These are phyloP conservation scores for Sutorius australiensis DNA, from an alignment of 768 basidiomycete species.

Conservation along the genomic window DNA sequence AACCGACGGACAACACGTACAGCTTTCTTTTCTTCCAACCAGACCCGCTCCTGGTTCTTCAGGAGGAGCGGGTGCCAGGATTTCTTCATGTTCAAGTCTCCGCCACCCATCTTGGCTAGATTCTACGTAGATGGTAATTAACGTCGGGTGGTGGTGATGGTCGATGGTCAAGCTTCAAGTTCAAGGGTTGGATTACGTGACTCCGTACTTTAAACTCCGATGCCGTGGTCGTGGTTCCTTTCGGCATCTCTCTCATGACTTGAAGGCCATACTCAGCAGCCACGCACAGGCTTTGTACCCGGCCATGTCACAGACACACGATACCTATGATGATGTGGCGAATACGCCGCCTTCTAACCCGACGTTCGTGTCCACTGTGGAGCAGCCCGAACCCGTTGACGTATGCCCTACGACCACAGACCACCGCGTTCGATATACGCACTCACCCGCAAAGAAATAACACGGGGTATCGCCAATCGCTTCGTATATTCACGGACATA, in stretches of 20 bases:
- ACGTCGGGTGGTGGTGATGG: conserved; percentile 6
- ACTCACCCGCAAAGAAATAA: conserved; percentile 77
- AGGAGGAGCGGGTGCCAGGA: conserved; percentile 98
- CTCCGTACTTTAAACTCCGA: not conserved
- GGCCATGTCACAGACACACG: conserved; percentile 35
- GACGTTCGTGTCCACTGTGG: conserved; percentile 27
- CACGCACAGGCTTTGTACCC: conserved; percentile 1
- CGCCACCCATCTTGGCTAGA: conserved; percentile 87
- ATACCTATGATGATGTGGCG: conserved; percentile 33
- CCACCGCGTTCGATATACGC: conserved; percentile 80
- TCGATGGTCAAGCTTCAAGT: not conserved
- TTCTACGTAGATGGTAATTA: conserved; percentile 12
- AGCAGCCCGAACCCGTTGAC: conserved; percentile 11
- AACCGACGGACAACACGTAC: conserved; percentile 42
- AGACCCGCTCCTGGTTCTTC: conserved; percentile 98
- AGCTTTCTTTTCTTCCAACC: conserved; percentile 97
- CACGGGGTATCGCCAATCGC: conserved; percentile 81
- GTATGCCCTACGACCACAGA: conserved; percentile 37
- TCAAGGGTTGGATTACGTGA: conserved; percentile 5
- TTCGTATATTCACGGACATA: conserved; percentile 87
- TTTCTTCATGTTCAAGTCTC: conserved; percentile 99
- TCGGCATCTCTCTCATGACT: too few species aligned
- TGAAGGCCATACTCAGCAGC: not conserved
- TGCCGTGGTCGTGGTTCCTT: not conserved
- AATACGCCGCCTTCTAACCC: conserved; percentile 27